These are phyloP conservation scores for Wickerhamiella alocasiicola DNA, from an alignment of 805 yeast species.

Conservation along the genomic window DNA sequence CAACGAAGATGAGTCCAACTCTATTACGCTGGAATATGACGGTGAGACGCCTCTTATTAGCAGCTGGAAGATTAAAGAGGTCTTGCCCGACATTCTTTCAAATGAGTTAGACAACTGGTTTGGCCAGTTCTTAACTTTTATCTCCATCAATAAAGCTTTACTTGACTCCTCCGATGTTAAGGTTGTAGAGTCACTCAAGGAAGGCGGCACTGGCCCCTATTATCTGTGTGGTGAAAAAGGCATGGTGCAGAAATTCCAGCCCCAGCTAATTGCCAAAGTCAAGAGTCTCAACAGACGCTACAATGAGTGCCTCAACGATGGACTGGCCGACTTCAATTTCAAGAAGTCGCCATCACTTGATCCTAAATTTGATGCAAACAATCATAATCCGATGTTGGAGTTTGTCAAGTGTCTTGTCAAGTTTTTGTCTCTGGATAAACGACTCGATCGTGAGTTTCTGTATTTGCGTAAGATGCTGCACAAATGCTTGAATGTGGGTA, in stretches of 20 bases:
- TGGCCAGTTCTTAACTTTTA: constrained; percentile 36
- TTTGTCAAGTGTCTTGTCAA: constrained; percentile 65
- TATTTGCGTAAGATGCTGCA: constrained; percentile 63
- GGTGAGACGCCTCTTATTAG: constrained; percentile 28
- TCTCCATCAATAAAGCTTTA: not conserved
- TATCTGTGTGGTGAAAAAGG: constrained; percentile 24
- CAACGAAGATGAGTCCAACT: not conserved
- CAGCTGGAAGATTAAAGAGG: constrained; percentile 69
- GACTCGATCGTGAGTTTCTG: constrained; percentile 59
- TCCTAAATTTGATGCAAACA: constrained; percentile 8
- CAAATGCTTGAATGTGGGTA: constrained; percentile 63
- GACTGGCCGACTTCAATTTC: constrained; percentile 52
- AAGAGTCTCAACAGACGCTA: constrained; percentile 32
- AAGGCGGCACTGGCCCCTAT: not conserved
- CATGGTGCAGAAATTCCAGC: constrained; percentile 37
- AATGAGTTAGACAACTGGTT: constrained; percentile 85
- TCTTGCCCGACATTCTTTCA: constrained; percentile 61
- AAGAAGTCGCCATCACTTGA: constrained; percentile 58
- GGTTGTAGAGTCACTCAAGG: not conserved
- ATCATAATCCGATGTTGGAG: constrained; percentile 62
- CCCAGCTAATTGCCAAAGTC: constrained; percentile 54
- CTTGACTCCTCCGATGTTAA: not conserved
- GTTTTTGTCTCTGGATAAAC: constrained; percentile 52
- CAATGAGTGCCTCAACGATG: constrained; percentile 43
- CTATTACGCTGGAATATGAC: constrained; percentile 6